Conservation (phyloP, 2,329 filamentous ascomycete genomes). For the Stagonosporopsis vannaccii region DNA sequence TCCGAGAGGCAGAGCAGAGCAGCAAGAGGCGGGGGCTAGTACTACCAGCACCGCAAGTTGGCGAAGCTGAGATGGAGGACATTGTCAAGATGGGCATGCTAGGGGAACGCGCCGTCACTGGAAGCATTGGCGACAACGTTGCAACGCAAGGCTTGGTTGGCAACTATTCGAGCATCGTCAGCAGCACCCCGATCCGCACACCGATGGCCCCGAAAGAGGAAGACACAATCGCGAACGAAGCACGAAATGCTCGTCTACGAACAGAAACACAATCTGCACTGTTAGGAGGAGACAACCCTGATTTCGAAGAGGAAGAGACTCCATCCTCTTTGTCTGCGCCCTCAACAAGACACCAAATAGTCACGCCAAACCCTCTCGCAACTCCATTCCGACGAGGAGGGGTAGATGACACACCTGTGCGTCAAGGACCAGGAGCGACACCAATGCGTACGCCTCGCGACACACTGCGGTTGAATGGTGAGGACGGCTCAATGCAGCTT, state of each 20-base stretch:
- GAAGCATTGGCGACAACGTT: slow-evolving; percentile 80
- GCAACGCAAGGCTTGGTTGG: slow-evolving; percentile 85
- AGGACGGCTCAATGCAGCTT: slow-evolving; percentile 68
- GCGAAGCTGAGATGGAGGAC: slow-evolving; percentile 91
- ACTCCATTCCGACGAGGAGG: slow-evolving; percentile 79
- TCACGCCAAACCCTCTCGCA: slow-evolving; percentile 95
- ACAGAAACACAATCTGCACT: slow-evolving; percentile 94
- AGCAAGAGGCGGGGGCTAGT: slow-evolving; percentile 87
- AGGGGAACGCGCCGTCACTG: slow-evolving; percentile 84
- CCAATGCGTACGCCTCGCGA: slow-evolving; percentile 90
- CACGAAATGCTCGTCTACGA: slow-evolving; percentile 88
- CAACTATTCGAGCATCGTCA: slow-evolving; percentile 83
- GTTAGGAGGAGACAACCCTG: slow-evolving; percentile 91
- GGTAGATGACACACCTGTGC: slow-evolving; percentile 70
- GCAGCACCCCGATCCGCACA: slow-evolving; percentile 86
- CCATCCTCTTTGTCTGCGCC: slow-evolving; percentile 90
- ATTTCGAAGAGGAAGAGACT: slow-evolving; percentile 78
- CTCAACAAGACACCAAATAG: slow-evolving; percentile 78
- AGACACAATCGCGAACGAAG: slow-evolving; percentile 95
- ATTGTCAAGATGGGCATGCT: slow-evolving; percentile 99
- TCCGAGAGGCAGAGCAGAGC: slow-evolving; percentile 94
- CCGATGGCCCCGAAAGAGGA: slow-evolving; percentile 91
- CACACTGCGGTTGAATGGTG: slow-evolving; percentile 81
- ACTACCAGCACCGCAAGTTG: slow-evolving; percentile 87
- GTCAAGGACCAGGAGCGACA: slow-evolving; percentile 73